Evolutionary conservation across 2,329 filamentous ascomycete genomes (phyloP).

Genomic region (Phaeoacremonium minimum): DNA sequence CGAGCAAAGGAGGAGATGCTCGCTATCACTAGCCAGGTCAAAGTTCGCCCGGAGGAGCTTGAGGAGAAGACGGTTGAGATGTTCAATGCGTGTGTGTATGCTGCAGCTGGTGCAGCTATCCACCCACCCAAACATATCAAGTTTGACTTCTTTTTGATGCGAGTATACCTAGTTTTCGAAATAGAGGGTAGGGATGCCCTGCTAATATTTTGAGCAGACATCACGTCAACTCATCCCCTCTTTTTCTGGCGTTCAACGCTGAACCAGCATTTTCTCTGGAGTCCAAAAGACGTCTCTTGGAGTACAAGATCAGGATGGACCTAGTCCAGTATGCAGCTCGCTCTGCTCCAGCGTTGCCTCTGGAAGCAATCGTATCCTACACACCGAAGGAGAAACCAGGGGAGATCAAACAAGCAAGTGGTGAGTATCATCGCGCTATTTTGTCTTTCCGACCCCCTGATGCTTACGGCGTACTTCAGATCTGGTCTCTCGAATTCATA

Average conservation of each 20-base stretch:
- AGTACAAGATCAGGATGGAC: slow-evolving; percentile 78
- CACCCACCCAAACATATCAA: slow-evolving; percentile 61
- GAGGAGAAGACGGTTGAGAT: slow-evolving; percentile 55
- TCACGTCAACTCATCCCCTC: slow-evolving; percentile 64
- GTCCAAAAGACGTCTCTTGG: slow-evolving; percentile 66
- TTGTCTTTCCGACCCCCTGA: too few relatives aligned
- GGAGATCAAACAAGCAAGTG: too few relatives aligned
- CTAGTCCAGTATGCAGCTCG: slow-evolving; percentile 70
- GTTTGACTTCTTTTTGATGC: slow-evolving; percentile 75
- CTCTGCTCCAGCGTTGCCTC: slow-evolving; percentile 53
- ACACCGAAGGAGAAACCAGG: slow-evolving; percentile 34
- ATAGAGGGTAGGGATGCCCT: too few relatives aligned
- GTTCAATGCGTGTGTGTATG: slow-evolving; percentile 57
- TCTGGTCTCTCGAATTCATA: slow-evolving; percentile 41
- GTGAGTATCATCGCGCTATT: too few relatives aligned
- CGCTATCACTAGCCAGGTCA: slow-evolving; percentile 53
- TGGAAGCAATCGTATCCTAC: slow-evolving; percentile 59
- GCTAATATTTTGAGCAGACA: slow-evolving; percentile 69
- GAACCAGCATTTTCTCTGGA: slow-evolving; percentile 55
- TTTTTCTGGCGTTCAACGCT: slow-evolving; percentile 66
- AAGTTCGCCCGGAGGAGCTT: slow-evolving; percentile 51
- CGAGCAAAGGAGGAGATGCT: slow-evolving; percentile 62
- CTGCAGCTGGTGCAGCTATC: slow-evolving; percentile 53
- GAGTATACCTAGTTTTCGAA: slow-evolving; percentile 22
- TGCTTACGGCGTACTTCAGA: too few relatives aligned